A percentile compares a stretch with the other conserved stretches of the same genome.
Conservation (phyloP, 1,284 basidiomycete species). For the Schizophyllum amplum region DNA sequence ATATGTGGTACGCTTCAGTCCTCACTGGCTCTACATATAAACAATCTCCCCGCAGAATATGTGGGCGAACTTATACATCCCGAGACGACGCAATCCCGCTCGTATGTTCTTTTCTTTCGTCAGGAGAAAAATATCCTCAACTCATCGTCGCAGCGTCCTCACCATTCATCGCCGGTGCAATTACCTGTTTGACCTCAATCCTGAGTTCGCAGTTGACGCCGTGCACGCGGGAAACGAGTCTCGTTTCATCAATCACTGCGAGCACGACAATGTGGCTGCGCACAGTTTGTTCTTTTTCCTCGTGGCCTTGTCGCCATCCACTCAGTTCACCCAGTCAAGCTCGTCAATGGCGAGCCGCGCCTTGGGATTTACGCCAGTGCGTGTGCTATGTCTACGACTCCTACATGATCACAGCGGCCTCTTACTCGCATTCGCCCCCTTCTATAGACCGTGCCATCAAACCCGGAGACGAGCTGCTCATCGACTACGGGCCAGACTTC, state of each 20-base stretch:
- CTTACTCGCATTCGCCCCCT: neutral
- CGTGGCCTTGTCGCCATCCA: neutral
- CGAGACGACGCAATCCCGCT: slow-evolving; percentile 25
- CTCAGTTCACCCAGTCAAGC: slow-evolving; percentile 18
- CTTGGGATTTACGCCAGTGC: slow-evolving; percentile 39
- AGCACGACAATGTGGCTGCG: slow-evolving; percentile 26
- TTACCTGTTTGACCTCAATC: slow-evolving; percentile 37
- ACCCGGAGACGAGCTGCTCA: slow-evolving; percentile 32
- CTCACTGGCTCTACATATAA: neutral
- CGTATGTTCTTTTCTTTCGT: slow-evolving; percentile 3
- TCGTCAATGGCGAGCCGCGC: slow-evolving; percentile 42
- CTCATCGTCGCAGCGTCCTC: slow-evolving; percentile 1
- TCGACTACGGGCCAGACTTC: slow-evolving; percentile 34
- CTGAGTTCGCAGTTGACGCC: slow-evolving; percentile 32
- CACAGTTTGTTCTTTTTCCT: neutral
- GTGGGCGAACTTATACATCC: slow-evolving; percentile 44
- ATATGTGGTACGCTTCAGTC: slow-evolving; percentile 36
- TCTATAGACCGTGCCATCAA: slow-evolving; percentile 24
- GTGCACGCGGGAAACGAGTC: slow-evolving; percentile 42
- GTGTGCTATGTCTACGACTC: slow-evolving; percentile 9
- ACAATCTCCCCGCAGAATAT: slow-evolving; percentile 36
- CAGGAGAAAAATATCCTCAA: slow-evolving; percentile 6
- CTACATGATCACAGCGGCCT: neutral
- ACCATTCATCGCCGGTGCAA: slow-evolving; percentile 27
- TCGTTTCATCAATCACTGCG: slow-evolving; percentile 46